These are phyloP conservation scores for Didymella exigua DNA, from an alignment of 2,329 filamentous ascomycete species.

Conservation along the genomic window DNA sequence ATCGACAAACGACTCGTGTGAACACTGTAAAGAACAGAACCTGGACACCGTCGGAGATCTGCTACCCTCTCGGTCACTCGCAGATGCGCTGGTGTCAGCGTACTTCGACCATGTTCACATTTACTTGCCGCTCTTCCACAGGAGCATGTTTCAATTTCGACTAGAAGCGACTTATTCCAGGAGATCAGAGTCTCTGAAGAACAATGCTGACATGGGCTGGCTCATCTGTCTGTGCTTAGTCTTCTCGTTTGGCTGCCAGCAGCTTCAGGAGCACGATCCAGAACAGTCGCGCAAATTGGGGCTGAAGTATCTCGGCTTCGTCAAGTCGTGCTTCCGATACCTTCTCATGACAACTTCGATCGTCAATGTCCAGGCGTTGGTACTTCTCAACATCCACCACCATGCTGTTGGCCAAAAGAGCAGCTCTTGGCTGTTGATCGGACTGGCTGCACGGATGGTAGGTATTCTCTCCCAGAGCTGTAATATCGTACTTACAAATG, in stretches of 20 bases:
- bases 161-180: slow-evolving; percentile 49
- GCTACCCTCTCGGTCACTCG: slow-evolving; percentile 45
- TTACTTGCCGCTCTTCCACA: slow-evolving; percentile 48
- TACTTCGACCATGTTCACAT: slow-evolving; percentile 51
- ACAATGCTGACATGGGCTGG: slow-evolving; percentile 50
- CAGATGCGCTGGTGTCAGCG: slow-evolving; percentile 48
- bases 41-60: slow-evolving; percentile 26
- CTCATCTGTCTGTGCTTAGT: slow-evolving; percentile 51
- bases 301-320: slow-evolving; percentile 34
- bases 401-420: slow-evolving; percentile 52
- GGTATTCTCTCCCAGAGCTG: not conserved
- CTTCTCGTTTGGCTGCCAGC: slow-evolving; percentile 51
- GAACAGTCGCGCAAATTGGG: slow-evolving; percentile 26
- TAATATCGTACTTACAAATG: not conserved
- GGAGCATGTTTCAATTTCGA: slow-evolving; percentile 48
- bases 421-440: slow-evolving; percentile 50
- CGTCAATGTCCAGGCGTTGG: slow-evolving; percentile 52
- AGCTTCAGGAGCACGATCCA: slow-evolving; percentile 41
- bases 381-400: slow-evolving; percentile 51
- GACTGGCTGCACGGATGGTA: slow-evolving; percentile 50
- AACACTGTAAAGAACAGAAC: slow-evolving; percentile 4
- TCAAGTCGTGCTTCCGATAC: slow-evolving; percentile 45
- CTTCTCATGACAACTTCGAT: slow-evolving; percentile 49
- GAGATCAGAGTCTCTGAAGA: slow-evolving; percentile 22
- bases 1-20: slow-evolving; percentile 19